Evolutionary conservation across 2,329 filamentous ascomycete genomes (phyloP).

Genomic region (Ophiosphaerella herpotricha): DNA sequence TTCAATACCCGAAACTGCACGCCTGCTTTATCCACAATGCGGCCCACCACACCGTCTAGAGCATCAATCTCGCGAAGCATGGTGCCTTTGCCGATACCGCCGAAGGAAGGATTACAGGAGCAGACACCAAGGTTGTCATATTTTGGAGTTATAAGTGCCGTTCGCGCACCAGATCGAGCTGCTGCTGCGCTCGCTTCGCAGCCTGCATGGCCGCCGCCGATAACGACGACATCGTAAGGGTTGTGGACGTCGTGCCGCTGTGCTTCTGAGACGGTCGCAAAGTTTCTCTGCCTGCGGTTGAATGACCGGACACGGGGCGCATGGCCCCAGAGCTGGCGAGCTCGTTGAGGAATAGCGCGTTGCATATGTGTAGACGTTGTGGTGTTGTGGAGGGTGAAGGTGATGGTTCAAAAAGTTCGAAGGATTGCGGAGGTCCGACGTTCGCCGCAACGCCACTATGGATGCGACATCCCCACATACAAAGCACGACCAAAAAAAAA

Average conservation of each 20-base stretch:
- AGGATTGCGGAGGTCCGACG: conserved; percentile 14
- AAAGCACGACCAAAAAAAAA: not conserved
- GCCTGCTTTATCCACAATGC: conserved; percentile 89
- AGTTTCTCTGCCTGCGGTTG: conserved; percentile 42
- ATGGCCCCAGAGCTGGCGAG: conserved; percentile 53
- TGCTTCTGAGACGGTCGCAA: conserved; percentile 52
- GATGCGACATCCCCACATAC: no score
- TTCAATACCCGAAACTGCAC: conserved; percentile 95
- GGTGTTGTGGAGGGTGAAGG: not conserved
- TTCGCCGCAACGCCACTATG: conserved; percentile 14
- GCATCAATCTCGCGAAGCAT: conserved; percentile 96
- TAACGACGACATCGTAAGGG: conserved; percentile 88
- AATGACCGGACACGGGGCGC: conserved; percentile 52
- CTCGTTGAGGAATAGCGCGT: conserved; percentile 32
- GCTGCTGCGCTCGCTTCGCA: conserved; percentile 92
- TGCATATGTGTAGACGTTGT: conserved; percentile 19
- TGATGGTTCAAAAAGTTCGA: conserved; percentile 13
- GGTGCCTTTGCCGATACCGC: conserved; percentile 97
- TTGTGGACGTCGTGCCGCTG: conserved; percentile 49
- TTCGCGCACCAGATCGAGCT: conserved; percentile 84
- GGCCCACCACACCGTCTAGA: conserved; percentile 83
- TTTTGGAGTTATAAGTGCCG: conserved; percentile 86
- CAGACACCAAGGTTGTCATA: conserved; percentile 89
- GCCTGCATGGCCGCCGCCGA: conserved; percentile 94
- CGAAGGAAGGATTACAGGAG: conserved; percentile 96